These are phyloP conservation scores for Saccharomyces mikatae DNA, from an alignment of 805 yeast species.

Conservation along the genomic window DNA sequence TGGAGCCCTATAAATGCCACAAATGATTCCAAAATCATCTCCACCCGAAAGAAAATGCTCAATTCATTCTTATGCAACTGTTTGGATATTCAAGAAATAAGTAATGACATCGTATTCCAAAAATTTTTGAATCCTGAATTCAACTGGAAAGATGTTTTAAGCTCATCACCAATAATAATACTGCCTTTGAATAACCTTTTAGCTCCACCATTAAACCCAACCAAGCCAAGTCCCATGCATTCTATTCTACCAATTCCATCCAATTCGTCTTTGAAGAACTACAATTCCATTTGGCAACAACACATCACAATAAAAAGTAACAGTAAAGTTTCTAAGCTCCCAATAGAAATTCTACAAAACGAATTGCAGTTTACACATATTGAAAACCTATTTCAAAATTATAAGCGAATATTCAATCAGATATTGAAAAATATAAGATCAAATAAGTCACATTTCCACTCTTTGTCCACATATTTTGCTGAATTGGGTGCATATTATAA, in stretches of 20 bases:
- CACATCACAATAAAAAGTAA: conserved; percentile 2
- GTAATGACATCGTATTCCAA: conserved; percentile 54
- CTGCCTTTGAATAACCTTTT: conserved; percentile 46
- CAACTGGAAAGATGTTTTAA: conserved; percentile 70
- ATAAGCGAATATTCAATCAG: conserved; percentile 21
- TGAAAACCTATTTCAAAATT: conserved; percentile 30
- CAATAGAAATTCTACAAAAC: conserved; percentile 21
- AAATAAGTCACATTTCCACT: conserved; percentile 35
- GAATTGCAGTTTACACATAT: conserved; percentile 36
- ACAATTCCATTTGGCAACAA: not conserved
- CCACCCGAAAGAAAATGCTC: conserved; percentile 67
- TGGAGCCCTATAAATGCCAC: conserved; percentile 38
- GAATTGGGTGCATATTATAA: conserved; percentile 70
- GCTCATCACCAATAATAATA: conserved; percentile 44
- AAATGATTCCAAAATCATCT: conserved; percentile 41
- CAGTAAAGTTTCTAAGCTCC: conserved; percentile 1
- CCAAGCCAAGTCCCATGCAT: conserved; percentile 50
- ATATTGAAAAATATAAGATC: conserved; percentile 24
- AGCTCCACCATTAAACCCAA: conserved; percentile 57
- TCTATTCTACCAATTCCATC: conserved; percentile 52
- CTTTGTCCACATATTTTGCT: conserved; percentile 56
- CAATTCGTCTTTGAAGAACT: not conserved
- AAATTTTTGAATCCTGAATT: conserved; percentile 81
- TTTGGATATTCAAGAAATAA: conserved; percentile 44
- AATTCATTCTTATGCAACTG: conserved; percentile 76